phyloP scores from a whole-genome alignment of 2,329 filamentous ascomycete genomes.

The Ophiocordyceps camponoti-saundersi region DNA sequence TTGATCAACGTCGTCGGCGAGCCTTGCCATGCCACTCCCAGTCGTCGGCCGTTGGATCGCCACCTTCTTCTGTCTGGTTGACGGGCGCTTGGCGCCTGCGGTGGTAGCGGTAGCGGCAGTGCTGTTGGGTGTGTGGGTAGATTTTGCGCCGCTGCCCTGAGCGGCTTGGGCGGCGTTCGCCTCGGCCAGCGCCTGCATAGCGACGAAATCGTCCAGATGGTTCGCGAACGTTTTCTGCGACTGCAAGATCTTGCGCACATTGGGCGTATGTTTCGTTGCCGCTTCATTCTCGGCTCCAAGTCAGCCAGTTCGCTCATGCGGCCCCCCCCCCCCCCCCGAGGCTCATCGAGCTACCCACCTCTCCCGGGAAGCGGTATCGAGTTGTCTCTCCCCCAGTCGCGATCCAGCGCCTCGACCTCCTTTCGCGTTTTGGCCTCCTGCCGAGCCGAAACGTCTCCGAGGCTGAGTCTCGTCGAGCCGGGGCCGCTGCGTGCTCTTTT shows the following conservation, averaged over 20 bases:
- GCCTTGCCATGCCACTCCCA: background rate
- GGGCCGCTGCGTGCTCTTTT: conserved; percentile 53
- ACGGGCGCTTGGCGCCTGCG: conserved; percentile 1
- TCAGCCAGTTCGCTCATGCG: background rate
- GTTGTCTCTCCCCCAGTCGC: conserved; percentile 59
- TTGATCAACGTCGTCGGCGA: conserved; percentile 21
- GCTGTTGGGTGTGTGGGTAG: conserved; percentile 7
- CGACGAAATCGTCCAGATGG: conserved; percentile 65
- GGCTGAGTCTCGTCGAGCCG: conserved; percentile 23
- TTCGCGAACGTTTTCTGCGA: conserved; percentile 74
- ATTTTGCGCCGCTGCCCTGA: conserved; percentile 6
- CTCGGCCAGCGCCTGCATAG: conserved; percentile 32
- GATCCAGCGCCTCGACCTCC: conserved; percentile 67
- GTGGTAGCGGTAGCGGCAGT: background rate
- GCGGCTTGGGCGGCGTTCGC: conserved; percentile 10
- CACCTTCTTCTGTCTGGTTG: conserved; percentile 12
- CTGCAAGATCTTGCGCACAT: conserved; percentile 59
- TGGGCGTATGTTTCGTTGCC: conserved; percentile 44
- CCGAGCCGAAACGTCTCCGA: conserved; percentile 57
- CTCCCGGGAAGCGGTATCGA: conserved; percentile 48
- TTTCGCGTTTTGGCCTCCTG: conserved; percentile 69
- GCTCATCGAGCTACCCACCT: conserved; percentile 12
- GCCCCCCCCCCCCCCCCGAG: background rate
- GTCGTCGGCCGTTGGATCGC: conserved; percentile 10
- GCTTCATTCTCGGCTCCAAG: conserved; percentile 5